Percentiles rank a stretch among this genome's conserved stretches.
phyloP scores from a whole-genome alignment of 2,329 filamentous ascomycete genomes.

The Colletotrichum filicis region DNA sequence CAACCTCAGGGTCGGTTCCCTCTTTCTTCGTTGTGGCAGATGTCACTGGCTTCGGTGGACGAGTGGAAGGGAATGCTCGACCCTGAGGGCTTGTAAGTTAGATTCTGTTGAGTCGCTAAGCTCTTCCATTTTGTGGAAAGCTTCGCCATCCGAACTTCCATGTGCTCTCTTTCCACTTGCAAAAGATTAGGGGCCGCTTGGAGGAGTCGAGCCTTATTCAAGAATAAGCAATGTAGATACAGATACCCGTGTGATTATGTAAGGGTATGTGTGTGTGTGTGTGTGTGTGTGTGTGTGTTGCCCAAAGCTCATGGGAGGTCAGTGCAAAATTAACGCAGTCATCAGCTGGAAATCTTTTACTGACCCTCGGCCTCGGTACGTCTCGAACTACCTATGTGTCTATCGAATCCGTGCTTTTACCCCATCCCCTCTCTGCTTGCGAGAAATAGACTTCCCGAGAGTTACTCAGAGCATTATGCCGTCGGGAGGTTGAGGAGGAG shows the following conservation, averaged over 20 bases:
- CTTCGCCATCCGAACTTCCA: background rate
- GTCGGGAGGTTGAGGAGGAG: background rate
- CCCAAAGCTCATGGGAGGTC: background rate
- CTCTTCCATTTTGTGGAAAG: background rate
- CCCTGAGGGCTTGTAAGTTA: background rate
- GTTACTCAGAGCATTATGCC: background rate
- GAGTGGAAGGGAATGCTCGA: background rate
- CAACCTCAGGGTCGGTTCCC: background rate
- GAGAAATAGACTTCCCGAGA: slow-evolving; percentile 7
- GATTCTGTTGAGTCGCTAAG: background rate
- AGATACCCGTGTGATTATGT: background rate
- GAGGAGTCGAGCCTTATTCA: background rate
- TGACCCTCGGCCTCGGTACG: background rate
- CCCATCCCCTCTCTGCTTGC: background rate
- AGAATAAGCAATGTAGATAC: background rate
- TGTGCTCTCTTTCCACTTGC: too few relatives aligned
- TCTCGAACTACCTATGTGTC: background rate
- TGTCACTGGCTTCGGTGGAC: background rate
- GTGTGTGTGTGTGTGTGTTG: background rate
- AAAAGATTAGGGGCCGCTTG: too few relatives aligned
- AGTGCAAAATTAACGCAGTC: background rate
- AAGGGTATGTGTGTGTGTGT: too few relatives aligned
- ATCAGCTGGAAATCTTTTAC: background rate
- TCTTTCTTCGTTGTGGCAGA: background rate
- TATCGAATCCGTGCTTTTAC: background rate